These are phyloP conservation scores for Coniochaeta sp. DNA, from an alignment of 2,329 filamentous ascomycete genomes.

Conservation along the genomic window DNA sequence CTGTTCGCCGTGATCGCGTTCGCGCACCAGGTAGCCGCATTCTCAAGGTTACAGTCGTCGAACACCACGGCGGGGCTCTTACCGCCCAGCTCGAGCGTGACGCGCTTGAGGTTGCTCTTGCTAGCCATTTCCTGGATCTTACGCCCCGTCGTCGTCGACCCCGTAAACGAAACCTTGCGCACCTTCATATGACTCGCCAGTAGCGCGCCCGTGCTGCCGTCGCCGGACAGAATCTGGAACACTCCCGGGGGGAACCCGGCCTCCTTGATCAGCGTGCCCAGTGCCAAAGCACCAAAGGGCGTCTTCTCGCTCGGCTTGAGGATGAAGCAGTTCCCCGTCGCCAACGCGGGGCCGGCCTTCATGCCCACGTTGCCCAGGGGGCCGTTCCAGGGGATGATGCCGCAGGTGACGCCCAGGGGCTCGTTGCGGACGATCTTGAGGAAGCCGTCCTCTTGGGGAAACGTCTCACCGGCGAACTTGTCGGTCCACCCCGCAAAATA, in stretches of 20 bases:
- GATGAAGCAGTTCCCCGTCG: conserved; percentile 25
- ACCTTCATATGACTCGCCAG: conserved; percentile 51
- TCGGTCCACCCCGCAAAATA: conserved; percentile 3
- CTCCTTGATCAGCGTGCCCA: conserved; percentile 44
- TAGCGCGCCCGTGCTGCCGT: conserved; percentile 56
- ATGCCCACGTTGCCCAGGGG: conserved; percentile 15
- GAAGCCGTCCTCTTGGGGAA: neutral
- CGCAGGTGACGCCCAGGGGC: neutral
- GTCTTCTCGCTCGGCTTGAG: conserved; percentile 27
- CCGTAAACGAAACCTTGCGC: conserved; percentile 57
- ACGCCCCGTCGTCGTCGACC: conserved; percentile 49
- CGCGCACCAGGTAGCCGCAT: conserved; percentile 43
- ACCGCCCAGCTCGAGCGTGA: conserved; percentile 51
- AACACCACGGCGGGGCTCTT: conserved; percentile 53
- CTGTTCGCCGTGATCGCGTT: conserved; percentile 27
- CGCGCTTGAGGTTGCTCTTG: conserved; percentile 52
- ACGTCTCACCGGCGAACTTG: neutral
- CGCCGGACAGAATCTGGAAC: conserved; percentile 52
- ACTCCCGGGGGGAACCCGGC: conserved; percentile 56
- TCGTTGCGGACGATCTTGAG: conserved; percentile 1
- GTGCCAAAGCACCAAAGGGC: conserved; percentile 30
- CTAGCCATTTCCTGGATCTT: conserved; percentile 53
- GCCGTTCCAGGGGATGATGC: conserved; percentile 16
- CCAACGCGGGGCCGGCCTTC: conserved; percentile 24
- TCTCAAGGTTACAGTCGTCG: conserved; percentile 47